A percentile compares a stretch with the other conserved stretches of the same genome.
These are phyloP conservation scores for Emmonsiellopsis sp. DNA, from an alignment of 2,329 filamentous ascomycete species.

Conservation along the genomic window DNA sequence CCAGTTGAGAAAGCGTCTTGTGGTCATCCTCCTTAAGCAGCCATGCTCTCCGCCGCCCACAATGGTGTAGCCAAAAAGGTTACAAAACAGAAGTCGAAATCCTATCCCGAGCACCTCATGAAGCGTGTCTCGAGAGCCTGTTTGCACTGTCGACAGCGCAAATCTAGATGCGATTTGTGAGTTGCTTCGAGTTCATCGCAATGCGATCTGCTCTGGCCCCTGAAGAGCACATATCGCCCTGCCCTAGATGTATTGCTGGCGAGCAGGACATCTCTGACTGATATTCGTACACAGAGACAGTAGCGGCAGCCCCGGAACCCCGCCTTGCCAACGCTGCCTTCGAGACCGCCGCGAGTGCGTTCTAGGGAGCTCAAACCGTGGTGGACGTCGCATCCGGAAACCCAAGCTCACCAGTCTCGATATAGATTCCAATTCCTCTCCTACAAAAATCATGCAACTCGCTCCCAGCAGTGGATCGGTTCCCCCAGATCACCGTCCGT, in stretches of 20 bases:
- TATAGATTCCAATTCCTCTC: conserved; percentile 16
- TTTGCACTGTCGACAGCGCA: conserved; percentile 41
- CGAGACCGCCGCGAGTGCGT: conserved; percentile 51
- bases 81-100: conserved; percentile 15
- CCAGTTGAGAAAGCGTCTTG: conserved; percentile 1
- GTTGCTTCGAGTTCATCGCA: conserved; percentile 13
- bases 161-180: conserved; percentile 45
- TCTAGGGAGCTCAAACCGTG: conserved; percentile 50
- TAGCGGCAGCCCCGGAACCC: conserved; percentile 41
- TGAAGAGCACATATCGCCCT: neutral
- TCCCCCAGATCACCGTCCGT: conserved; percentile 19
- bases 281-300: conserved; percentile 23
- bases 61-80: conserved; percentile 9
- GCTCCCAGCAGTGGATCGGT: conserved; percentile 18
- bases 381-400: conserved; percentile 49
- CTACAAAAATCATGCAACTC: conserved; percentile 20
- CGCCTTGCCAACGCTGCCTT: conserved; percentile 50
- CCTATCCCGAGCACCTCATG: conserved; percentile 25
- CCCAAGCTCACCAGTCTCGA: conserved; percentile 35
- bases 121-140: conserved; percentile 42
- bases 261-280: neutral
- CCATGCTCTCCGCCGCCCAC: conserved; percentile 7
- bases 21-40: neutral
- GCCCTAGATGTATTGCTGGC: neutral
- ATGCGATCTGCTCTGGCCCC: neutral